Percentiles rank a stretch among this genome's conserved stretches.
These are phyloP conservation scores for Calophaca sinica DNA, from an alignment of 306 rosid species.

Conservation along the genomic window DNA sequence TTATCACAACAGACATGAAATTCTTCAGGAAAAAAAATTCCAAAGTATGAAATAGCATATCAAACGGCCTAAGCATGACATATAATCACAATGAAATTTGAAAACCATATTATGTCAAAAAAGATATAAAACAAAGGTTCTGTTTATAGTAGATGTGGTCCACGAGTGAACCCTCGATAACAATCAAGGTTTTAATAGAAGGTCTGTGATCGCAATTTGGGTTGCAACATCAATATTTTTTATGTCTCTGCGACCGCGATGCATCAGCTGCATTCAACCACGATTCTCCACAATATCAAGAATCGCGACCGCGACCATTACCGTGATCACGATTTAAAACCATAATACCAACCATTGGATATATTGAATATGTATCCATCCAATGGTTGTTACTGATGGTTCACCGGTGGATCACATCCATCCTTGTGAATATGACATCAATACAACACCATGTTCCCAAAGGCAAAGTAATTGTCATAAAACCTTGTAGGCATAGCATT, in stretches of 20 bases:
- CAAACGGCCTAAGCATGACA: neutral
- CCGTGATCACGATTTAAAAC: no score
- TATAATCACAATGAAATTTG: neutral
- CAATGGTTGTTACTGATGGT: neutral
- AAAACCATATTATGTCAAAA: neutral
- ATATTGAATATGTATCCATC: neutral
- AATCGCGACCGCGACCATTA: no score
- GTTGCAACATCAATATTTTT: no score
- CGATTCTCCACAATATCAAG: no score
- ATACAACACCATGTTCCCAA: neutral
- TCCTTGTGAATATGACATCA: neutral
- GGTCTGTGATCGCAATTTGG: no score
- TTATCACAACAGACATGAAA: no score
- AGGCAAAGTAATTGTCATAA: conserved; percentile 7
- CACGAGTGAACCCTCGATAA: neutral
- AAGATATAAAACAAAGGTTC: neutral
- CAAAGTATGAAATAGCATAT: no score
- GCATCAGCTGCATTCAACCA: no score
- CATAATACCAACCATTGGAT: neutral
- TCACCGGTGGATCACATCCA: neutral
- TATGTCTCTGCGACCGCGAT: no score
- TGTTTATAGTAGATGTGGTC: neutral
- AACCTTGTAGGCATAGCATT: neutral
- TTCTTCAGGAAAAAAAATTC: no score
- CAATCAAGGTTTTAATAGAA: no score